Conservation (phyloP, 257 asterid species). For the Linaria vulgaris region DNA sequence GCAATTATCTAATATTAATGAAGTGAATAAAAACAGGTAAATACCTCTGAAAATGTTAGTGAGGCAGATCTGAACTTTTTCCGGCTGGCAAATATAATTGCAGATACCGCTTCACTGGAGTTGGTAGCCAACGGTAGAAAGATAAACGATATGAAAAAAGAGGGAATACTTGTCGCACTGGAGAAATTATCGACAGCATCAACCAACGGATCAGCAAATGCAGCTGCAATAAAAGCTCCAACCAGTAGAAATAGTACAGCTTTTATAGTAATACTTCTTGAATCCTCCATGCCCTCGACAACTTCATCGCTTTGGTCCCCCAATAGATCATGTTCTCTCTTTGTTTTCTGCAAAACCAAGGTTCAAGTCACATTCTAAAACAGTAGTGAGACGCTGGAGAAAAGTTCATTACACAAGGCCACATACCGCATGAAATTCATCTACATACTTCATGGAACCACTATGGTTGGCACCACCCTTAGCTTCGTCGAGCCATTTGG, state of each 20-base stretch:
- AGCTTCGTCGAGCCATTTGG: conserved; percentile 76
- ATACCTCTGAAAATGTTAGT: conserved; percentile 91
- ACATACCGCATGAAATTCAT: conserved; percentile 64
- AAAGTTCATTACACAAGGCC: background rate
- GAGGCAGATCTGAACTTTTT: conserved; percentile 81
- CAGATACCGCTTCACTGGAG: conserved; percentile 94
- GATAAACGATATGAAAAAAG: conserved; percentile 86
- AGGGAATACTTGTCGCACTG: conserved; percentile 71
- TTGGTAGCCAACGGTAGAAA: conserved; percentile 93
- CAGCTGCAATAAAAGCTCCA: conserved; percentile 86
- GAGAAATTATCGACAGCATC: conserved; percentile 89
- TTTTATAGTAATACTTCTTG: conserved; percentile 47
- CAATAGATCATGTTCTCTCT: conserved; percentile 58
- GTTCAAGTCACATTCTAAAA: conserved; percentile 10
- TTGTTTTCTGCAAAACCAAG: conserved; percentile 64
- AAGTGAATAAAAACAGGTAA: conserved; percentile 7
- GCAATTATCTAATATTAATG: background rate
- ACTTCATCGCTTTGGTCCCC: conserved; percentile 66
- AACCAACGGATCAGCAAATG: conserved; percentile 91
- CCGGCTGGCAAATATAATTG: conserved; percentile 79
- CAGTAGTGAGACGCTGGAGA: background rate
- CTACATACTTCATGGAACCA: conserved; percentile 57
- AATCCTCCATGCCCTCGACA: conserved; percentile 57
- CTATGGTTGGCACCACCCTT: conserved; percentile 35
- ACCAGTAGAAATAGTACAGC: conserved; percentile 66